Base-by-base conservation (phyloP, 2,329 filamentous ascomycete species). In the Phaeosphaeria sp. region DNA sequence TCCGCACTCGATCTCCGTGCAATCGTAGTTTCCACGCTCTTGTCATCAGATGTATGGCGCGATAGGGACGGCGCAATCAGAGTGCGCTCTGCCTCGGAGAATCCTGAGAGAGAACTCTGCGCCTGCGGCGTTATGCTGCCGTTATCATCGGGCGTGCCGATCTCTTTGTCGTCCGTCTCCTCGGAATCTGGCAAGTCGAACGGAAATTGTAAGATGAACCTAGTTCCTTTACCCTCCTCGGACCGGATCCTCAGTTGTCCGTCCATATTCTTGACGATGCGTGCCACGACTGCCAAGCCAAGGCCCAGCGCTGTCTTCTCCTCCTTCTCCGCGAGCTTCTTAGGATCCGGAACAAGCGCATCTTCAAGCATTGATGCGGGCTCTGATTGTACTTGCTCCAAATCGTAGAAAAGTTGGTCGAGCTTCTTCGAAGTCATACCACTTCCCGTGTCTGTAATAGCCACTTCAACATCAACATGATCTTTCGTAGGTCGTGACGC, bases 231-330 rank as follows among this genome's bases (percentile, higher is more conserved):
- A 1, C 90, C 90, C 71, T 90, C 85, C 68, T 95, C 91, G 0
- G 92, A 96, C 68, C 93, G 94, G 1, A 97, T 79, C 1, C 92
- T 87, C 27, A 97, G 77, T 69, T 96, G 93, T 0, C 93, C 93
- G 57, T 94, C 89, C 91, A 96, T 95, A 69, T 93, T 96, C n/a
- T 89, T 86, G 30, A 97, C 84, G 36, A 92, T 91, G 39, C 93
- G 87, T 17, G 91, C 91, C n/a, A 96, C 93, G 13, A 96, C 83
- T 0, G 93, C 93, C n/a, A 97, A 82, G 0, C 93, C 93, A 9
- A 97, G 83, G 0, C 93, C 93, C 1, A 96, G 77, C 0, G 87
- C 88, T 9, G 80, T 78, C 51, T 80, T 80, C 7, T 78, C 70
- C 4, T 67, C 60, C 9, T 74, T 64, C 4, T 67, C 68, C 51